Evolutionary conservation across 495 filamentous ascomycete species (phyloP).

Genomic region (Neurospora sp.): DNA sequence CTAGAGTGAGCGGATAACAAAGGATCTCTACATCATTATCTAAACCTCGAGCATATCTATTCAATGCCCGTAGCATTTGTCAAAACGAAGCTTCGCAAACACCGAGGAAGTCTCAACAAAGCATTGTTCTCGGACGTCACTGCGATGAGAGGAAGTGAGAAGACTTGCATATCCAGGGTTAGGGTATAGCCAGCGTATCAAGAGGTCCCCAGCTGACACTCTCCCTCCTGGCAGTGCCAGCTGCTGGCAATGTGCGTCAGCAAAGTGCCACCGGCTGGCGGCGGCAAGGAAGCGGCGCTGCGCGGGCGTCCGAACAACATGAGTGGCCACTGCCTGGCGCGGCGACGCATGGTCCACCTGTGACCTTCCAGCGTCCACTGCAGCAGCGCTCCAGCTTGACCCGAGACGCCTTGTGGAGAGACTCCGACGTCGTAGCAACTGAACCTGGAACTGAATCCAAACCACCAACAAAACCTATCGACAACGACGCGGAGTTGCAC

Average conservation of each 20-base stretch:
- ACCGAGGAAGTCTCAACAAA: background rate
- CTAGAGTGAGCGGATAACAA: too few species aligned
- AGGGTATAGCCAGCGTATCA: background rate
- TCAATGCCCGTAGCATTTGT: background rate
- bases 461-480: background rate
- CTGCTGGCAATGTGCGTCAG: background rate
- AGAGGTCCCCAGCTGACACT: background rate
- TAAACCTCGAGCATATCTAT: too few species aligned
- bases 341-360: background rate
- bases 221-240: background rate
- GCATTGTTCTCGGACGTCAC: background rate
- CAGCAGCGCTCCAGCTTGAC: background rate
- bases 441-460: background rate
- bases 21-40: too few species aligned
- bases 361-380: background rate
- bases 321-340: background rate
- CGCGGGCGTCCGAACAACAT: background rate
- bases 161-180: background rate
- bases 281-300: background rate
- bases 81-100: background rate
- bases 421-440: background rate
- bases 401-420: background rate
- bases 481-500: background rate
- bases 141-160: background rate
- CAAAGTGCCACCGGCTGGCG: background rate